Percentiles rank a stretch among this genome's conserved stretches.
These are phyloP conservation scores for Monocercomonoides exilis DNA, from an alignment of 78 protist species.

Conservation along the genomic window DNA sequence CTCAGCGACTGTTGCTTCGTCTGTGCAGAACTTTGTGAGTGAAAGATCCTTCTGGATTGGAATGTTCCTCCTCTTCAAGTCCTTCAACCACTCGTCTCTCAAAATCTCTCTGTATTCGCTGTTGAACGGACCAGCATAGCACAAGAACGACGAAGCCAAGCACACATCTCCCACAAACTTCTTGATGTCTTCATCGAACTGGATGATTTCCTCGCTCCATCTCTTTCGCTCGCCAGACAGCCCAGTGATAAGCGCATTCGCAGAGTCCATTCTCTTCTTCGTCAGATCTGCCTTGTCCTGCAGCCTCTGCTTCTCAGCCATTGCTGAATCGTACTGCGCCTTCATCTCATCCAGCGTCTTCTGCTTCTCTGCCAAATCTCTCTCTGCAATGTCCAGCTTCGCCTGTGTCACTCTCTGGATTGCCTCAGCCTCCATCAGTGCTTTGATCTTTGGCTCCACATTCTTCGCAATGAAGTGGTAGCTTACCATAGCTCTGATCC, in stretches of 20 bases:
- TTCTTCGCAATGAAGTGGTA: conserved; percentile 54
- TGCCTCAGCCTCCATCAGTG: conserved; percentile 39
- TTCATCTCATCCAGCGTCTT: conserved; percentile 36
- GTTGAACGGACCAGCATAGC: conserved; percentile 80
- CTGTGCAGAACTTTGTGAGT: conserved; percentile 46
- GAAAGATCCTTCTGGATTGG: conserved; percentile 53
- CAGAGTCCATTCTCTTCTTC: conserved; percentile 45
- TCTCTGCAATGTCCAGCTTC: conserved; percentile 44
- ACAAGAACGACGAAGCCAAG: conserved; percentile 61
- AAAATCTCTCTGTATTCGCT: conserved; percentile 54
- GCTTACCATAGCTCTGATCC: conserved; percentile 54
- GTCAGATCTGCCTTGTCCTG: conserved; percentile 59
- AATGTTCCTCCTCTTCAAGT: conserved; percentile 15
- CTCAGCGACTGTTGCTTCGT: conserved; percentile 57
- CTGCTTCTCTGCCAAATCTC: conserved; percentile 48
- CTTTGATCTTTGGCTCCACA: conserved; percentile 56
- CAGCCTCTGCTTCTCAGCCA: conserved; percentile 51
- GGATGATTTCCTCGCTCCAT: conserved; percentile 58
- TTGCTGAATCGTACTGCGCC: conserved; percentile 50
- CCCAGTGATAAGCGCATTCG: conserved; percentile 65
- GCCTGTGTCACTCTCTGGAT: conserved; percentile 26
- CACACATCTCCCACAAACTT: conserved; percentile 73
- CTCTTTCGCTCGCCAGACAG: conserved; percentile 71
- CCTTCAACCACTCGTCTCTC: conserved; percentile 23
- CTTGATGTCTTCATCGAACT: conserved; percentile 41